Percentiles rank a stretch among this genome's conserved stretches.
Conservation (phyloP, 192 early-diverging fungal species). For the Backusella parvicylindrica region DNA sequence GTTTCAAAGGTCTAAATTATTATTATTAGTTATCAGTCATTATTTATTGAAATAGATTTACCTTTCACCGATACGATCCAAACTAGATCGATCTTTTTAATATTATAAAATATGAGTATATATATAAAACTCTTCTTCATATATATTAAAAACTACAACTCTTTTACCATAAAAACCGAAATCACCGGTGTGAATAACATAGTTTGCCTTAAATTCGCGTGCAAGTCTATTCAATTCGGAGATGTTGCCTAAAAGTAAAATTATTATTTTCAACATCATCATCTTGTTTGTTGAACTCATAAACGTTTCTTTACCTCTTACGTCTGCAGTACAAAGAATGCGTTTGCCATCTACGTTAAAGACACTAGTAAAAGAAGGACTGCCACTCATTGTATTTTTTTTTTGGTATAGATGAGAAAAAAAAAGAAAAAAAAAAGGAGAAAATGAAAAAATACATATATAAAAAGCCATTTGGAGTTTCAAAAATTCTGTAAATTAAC, state of each 20-base stretch:
- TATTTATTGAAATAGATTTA: constrained; percentile 8
- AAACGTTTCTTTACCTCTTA: constrained; percentile 15
- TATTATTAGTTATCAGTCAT: background rate
- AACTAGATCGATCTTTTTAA: constrained; percentile 39
- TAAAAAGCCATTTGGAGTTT: background rate
- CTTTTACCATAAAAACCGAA: constrained; percentile 58
- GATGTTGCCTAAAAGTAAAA: constrained; percentile 47
- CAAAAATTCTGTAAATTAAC: background rate
- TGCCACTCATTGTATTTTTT: background rate
- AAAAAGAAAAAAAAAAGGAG: background rate
- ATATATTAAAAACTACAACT: background rate
- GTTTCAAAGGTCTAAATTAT: constrained; percentile 49
- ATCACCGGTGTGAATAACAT: constrained; percentile 58
- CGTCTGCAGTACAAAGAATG: constrained; percentile 17
- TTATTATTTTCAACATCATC: background rate
- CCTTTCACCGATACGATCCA: constrained; percentile 52
- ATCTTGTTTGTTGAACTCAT: background rate
- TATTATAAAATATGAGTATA: background rate
- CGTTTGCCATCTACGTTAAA: constrained; percentile 11
- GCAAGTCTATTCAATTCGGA: constrained; percentile 56
- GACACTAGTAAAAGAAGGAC: background rate
- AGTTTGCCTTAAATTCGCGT: constrained; percentile 47
- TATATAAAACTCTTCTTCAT: background rate
- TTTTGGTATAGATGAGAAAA: background rate
- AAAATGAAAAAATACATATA: background rate